phyloP scores from a whole-genome alignment of 139 green algal genomes.

The Prasinococcaceae sp. region DNA sequence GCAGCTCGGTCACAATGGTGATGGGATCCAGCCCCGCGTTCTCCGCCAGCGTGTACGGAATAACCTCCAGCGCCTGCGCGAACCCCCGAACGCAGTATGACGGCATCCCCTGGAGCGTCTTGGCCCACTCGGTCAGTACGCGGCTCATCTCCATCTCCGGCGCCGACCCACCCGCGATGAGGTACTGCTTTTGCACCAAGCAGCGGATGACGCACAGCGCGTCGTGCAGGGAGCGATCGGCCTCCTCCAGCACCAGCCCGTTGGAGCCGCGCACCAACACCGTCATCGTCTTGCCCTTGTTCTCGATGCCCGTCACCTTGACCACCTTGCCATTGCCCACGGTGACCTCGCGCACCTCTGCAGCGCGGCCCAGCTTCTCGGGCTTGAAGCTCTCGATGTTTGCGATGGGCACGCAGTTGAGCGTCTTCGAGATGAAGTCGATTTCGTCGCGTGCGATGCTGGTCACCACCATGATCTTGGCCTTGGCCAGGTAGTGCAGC shows the following conservation, averaged over 20 bases:
- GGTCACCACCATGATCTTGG: constrained; percentile 97
- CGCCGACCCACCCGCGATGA: constrained; percentile 78
- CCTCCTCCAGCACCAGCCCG: constrained; percentile 81
- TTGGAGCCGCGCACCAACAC: constrained; percentile 91
- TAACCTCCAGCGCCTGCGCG: constrained; percentile 90
- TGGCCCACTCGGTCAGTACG: constrained; percentile 69
- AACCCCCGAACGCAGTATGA: constrained; percentile 78
- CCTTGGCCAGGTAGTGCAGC: constrained; percentile 90
- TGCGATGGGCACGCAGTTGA: constrained; percentile 85
- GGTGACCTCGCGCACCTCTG: constrained; percentile 65
- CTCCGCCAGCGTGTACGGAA: constrained; percentile 96
- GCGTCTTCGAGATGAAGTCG: constrained; percentile 95
- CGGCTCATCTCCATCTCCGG: constrained; percentile 81
- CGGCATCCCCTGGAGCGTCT: constrained; percentile 86
- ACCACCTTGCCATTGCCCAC: constrained; percentile 42
- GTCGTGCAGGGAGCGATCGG: constrained; percentile 83
- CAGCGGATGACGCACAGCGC: constrained; percentile 63
- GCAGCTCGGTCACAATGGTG: constrained; percentile 92
- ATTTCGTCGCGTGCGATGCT: constrained; percentile 98
- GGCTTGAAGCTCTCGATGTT: constrained; percentile 88
- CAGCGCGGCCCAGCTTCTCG: constrained; percentile 86
- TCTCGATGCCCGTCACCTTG: constrained; percentile 82
- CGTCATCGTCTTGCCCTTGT: constrained; percentile 72
- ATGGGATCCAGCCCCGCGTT: constrained; percentile 96
- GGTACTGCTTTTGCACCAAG: constrained; percentile 80